Evolutionary conservation across 2,329 filamentous ascomycete genomes (phyloP), one percentile per base, ranked within the genome.

Genomic region (Pezicula neosporulosa): DNA sequence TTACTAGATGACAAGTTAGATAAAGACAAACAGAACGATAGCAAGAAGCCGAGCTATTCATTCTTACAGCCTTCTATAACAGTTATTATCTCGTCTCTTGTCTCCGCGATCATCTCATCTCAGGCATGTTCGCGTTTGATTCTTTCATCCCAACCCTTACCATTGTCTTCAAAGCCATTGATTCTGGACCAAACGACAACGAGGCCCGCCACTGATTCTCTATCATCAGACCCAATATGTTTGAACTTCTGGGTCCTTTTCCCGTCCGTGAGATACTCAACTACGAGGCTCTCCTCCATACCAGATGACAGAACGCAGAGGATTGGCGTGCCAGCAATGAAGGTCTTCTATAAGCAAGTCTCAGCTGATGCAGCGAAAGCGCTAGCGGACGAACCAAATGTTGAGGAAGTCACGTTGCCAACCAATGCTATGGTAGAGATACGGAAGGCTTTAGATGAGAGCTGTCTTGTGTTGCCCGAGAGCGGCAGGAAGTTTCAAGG

Each of bases 401-500:
- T 87, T 1, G 81, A 85, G 57, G 83, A 85, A 44, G 70, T 85
- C 13, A 72, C 68, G 28, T 66, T 89, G 30, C 81, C 84, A 0
- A 56, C 54, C 1, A 68, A 72, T 4, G 73, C 80, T 4, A 79
- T 85, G 27, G 51, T 64, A 5, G 69, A 70, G 28, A 66, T 85
- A 6, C 58, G 66, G 1, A 55, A 60, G 6, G 68, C 66, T 9
- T 68, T 90, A 24, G 63, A 70, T 10, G 62, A 61, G 7, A 83
- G 78, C 56, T 80, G 75, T 35, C 39, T 55, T 3, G 62, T 82
- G 15, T 63, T 90, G 8, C 86, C 86, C 1, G 63, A 58, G 0
- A 70, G 70, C 8, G 81, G 85, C 53, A 74, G 81, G 50, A 69
- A 60, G 27, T 87, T 88, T 57, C 75, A 80, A 62, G 79, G 77